Conservation (phyloP, 2,329 filamentous ascomycete species). For the Immersiporthe knoxdaviesiana region DNA sequence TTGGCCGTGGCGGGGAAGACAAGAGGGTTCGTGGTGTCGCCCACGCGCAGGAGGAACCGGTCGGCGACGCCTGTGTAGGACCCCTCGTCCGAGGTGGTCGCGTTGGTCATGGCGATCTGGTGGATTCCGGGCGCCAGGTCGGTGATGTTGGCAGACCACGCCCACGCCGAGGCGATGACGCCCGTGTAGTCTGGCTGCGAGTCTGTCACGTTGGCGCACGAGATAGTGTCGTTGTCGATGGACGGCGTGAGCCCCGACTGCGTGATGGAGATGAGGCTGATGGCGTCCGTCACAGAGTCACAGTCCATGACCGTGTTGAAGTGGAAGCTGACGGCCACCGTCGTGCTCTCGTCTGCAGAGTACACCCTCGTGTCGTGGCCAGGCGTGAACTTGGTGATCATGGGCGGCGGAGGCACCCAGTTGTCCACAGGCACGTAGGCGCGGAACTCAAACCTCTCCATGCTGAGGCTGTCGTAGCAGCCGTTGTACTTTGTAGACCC, state of each 20-base stretch:
- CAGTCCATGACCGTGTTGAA: conserved; percentile 63
- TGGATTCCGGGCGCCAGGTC: conserved; percentile 62
- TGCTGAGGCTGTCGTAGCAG: conserved; percentile 53
- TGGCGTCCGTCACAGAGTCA: conserved; percentile 49
- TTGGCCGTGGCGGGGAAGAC: conserved; percentile 60
- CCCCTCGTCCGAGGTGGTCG: conserved; percentile 45
- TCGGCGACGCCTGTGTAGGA: conserved; percentile 55
- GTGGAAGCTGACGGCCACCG: conserved; percentile 50
- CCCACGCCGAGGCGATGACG: conserved; percentile 56
- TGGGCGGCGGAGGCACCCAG: conserved; percentile 56
- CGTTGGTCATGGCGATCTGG: conserved; percentile 58
- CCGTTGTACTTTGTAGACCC: conserved; percentile 54
- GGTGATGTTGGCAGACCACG: conserved; percentile 40
- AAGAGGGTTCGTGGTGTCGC: conserved; percentile 60
- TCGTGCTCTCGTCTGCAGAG: conserved; percentile 47
- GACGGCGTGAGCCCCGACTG: conserved; percentile 34
- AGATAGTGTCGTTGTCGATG: conserved; percentile 17
- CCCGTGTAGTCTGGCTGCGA: conserved; percentile 47
- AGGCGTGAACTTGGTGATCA: conserved; percentile 61
- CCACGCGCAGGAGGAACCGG: conserved; percentile 60
- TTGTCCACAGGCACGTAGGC: conserved; percentile 59
- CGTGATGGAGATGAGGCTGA: conserved; percentile 57
- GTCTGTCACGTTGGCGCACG: conserved; percentile 20
- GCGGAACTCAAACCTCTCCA: conserved; percentile 60
- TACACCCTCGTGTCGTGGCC: conserved; percentile 63